These are phyloP conservation scores for Trichophyton mentagrophytes DNA, from an alignment of 2,329 filamentous ascomycete species.

Conservation along the genomic window DNA sequence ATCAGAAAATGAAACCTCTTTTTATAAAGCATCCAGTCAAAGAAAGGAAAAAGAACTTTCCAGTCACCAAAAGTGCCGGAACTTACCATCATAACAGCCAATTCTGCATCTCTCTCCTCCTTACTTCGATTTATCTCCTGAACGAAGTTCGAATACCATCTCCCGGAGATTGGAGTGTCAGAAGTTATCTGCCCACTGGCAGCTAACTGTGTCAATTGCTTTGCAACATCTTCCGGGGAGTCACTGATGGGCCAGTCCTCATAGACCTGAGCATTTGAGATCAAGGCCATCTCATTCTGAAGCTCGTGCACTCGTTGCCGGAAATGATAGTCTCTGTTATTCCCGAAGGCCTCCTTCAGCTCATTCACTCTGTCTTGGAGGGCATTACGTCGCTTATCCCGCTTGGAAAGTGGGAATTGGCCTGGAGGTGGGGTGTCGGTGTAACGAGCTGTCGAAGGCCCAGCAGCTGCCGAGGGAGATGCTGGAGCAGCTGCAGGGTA, in stretches of 20 bases:
- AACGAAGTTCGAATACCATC: constrained; percentile 72
- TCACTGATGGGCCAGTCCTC: constrained; percentile 55
- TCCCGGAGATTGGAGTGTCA: constrained; percentile 58
- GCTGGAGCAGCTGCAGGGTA: constrained; percentile 8
- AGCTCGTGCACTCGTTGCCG: constrained; percentile 80
- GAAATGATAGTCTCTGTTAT: constrained; percentile 72
- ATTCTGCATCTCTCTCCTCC: constrained; percentile 71
- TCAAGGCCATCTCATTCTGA: constrained; percentile 79
- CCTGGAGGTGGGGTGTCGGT: constrained; percentile 17
- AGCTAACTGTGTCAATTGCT: constrained; percentile 45
- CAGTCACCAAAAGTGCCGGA: neutral
- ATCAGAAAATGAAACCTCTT: neutral
- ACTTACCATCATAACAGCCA: constrained; percentile 69
- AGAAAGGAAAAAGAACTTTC: neutral
- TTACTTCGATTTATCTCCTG: constrained; percentile 77
- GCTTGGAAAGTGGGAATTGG: constrained; percentile 53
- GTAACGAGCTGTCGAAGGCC: constrained; percentile 6
- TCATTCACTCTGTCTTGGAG: constrained; percentile 66
- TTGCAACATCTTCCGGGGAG: constrained; percentile 51
- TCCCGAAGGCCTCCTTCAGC: constrained; percentile 63
- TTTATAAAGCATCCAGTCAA: neutral
- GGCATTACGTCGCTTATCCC: constrained; percentile 76
- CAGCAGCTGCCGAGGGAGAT: constrained; percentile 8
- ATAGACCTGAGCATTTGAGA: constrained; percentile 76
- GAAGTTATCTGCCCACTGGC: constrained; percentile 52